Evolutionary conservation across 2,329 filamentous ascomycete species (phyloP), one percentile per base, ranked within the genome.

Genomic region (Xylariaceae sp.): DNA sequence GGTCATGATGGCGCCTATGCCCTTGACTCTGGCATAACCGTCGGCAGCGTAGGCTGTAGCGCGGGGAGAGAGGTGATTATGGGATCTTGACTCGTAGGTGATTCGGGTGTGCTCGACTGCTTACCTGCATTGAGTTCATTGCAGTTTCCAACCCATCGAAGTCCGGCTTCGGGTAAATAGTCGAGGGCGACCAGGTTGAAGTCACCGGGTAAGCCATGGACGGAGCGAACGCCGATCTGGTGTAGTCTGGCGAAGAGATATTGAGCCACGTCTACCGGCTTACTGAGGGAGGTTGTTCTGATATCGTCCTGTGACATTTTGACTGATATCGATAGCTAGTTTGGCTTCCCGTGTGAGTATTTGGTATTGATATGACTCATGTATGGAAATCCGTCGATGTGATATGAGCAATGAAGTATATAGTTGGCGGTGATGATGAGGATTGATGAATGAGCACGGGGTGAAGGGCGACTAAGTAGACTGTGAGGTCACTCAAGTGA

Each of bases 21-120:
- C 84, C 54, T 86, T 87, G 56, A 89, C 79, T 59, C 87, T 80
- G 53, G 86, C 86, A 67, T 91, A 91, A 29, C 87, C 88, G 72
- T 91, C 88, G n/a, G 88, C 86, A 31, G 87, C 87, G 65, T 91
- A 91, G 19, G 84, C 86, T 81, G 65, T 30, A 29, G 4, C 3
- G 7, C 6, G 34, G 44, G 41, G 39, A 42, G 19, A 19, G 19
- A 29, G 45, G 29, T 27, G 26, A 39, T 50, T 40, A 60, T 50
- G 27, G 6, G 42, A 9, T 35, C 6, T 9, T n/a, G n/a, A 32
- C 7, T 39, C 27, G 11, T n/a, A 40, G 26, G 7, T 5, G 41
- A 6, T 12, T n/a, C 32, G 30, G 27, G 0, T 11, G 32, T 4
- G 27, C 27, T 30, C 19, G 29, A 34, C 2, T 6, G 67, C 76